These are phyloP conservation scores for Mycena belliarum DNA, from an alignment of 768 basidiomycete species.

Conservation along the genomic window DNA sequence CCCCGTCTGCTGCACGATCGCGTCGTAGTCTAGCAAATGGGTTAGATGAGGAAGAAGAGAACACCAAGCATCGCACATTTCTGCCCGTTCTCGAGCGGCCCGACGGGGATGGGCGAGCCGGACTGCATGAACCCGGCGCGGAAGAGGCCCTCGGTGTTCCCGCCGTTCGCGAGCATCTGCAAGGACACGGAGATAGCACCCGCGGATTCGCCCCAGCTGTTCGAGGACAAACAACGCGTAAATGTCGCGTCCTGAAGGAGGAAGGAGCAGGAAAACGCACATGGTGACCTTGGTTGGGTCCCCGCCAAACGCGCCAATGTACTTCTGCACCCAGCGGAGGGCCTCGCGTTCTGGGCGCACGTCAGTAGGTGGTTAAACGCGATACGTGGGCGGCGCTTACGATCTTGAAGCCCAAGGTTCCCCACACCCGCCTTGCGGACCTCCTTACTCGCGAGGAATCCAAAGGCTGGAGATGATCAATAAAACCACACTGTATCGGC, in stretches of 20 bases:
- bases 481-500: not conserved
- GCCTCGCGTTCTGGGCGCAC: conserved; percentile 53
- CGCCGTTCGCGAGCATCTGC: conserved; percentile 51
- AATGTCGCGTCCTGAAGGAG: not conserved
- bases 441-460: conserved; percentile 47
- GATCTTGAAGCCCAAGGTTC: conserved; percentile 63
- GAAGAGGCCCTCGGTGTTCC: conserved; percentile 48
- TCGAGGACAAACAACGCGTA: too few relatives aligned
- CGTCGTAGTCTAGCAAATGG: conserved; percentile 38
- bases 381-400: conserved; percentile 39
- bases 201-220: conserved; percentile 56
- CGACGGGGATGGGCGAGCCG: conserved; percentile 48
- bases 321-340: conserved; percentile 62
- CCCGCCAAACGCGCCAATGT: conserved; percentile 67
- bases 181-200: conserved; percentile 55
- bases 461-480: conserved; percentile 30
- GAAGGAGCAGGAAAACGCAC: too few relatives aligned
- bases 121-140: conserved; percentile 54
- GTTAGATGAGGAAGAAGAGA: not conserved
- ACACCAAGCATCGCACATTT: conserved; percentile 26
- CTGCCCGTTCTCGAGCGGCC: conserved; percentile 46
- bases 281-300: conserved; percentile 57
- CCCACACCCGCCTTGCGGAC: conserved; percentile 45
- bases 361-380: too few relatives aligned
- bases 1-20: conserved; percentile 40